Evolutionary conservation across 192 early-diverging fungal genomes (phyloP).

Genomic region (Coemansia sp.): DNA sequence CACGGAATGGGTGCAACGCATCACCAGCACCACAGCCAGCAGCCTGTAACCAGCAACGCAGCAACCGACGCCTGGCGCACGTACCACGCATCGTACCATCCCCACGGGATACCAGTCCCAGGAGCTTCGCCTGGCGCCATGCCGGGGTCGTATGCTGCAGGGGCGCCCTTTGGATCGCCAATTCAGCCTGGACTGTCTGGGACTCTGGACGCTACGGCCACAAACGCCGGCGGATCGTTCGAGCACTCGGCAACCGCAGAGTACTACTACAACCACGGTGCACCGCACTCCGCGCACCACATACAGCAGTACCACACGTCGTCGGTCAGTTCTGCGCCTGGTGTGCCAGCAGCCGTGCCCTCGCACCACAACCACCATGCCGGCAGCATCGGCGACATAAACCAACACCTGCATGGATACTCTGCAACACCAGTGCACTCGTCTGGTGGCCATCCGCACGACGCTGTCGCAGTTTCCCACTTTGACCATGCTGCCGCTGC

Average conservation of each 20-base stretch:
- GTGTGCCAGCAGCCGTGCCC: slow-evolving; percentile 12
- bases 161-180: slow-evolving; percentile 31
- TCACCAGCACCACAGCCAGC: slow-evolving; percentile 13
- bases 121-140: slow-evolving; percentile 4
- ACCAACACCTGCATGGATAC: slow-evolving; percentile 21
- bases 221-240: slow-evolving; percentile 9
- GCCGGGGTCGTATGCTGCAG: slow-evolving; percentile 23
- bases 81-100: slow-evolving; percentile 13
- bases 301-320: slow-evolving; percentile 16
- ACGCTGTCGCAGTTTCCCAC: slow-evolving; percentile 9
- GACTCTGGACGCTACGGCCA: slow-evolving; percentile 1
- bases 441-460: slow-evolving; percentile 15
- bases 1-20: slow-evolving; percentile 26
- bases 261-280: slow-evolving; percentile 21
- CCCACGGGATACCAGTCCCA: slow-evolving; percentile 20
- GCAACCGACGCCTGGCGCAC: slow-evolving; percentile 8
- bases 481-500: slow-evolving; percentile 29
- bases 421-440: background rate
- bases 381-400: slow-evolving; percentile 29
- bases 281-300: slow-evolving; percentile 5
- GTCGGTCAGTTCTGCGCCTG: slow-evolving; percentile 5
- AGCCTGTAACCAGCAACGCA: background rate
- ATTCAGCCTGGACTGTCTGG: slow-evolving; percentile 25
- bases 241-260: slow-evolving; percentile 17
- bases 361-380: slow-evolving; percentile 12